phyloP scores from a whole-genome alignment of 352 stramenopile species.

The Paralagenidium karlingii region DNA sequence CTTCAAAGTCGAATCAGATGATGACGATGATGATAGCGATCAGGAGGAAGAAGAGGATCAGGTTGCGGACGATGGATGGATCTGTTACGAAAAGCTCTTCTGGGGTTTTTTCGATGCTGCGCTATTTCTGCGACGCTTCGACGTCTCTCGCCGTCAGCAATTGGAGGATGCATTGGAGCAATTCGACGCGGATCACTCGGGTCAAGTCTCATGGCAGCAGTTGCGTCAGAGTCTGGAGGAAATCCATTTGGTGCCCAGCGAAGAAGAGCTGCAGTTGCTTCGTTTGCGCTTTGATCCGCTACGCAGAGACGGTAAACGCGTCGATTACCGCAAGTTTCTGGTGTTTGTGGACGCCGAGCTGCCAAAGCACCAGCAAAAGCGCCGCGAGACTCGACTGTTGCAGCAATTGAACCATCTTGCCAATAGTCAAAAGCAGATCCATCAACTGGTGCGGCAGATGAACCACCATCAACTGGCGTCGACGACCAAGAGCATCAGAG shows the following conservation, averaged over 20 bases:
- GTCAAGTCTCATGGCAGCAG: conserved; percentile 16
- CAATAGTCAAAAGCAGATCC: background rate
- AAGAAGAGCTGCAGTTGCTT: conserved; percentile 31
- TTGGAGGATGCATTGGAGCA: conserved; percentile 40
- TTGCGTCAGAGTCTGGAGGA: too few relatives aligned
- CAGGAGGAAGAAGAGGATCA: conserved; percentile 10
- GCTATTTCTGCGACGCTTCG: too few relatives aligned
- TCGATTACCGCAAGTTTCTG: conserved; percentile 53
- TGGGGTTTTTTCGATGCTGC: conserved; percentile 49
- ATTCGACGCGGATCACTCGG: conserved; percentile 21
- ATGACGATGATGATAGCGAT: too few relatives aligned
- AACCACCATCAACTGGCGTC: background rate
- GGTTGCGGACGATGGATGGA: conserved; percentile 14
- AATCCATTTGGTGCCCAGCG: conserved; percentile 28
- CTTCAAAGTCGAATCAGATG: too few relatives aligned
- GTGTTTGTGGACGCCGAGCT: conserved; percentile 29
- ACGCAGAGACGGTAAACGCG: conserved; percentile 32
- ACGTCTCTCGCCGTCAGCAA: too few relatives aligned
- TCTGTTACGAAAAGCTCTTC: conserved; percentile 47
- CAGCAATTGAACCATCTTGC: background rate
- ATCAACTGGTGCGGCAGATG: background rate
- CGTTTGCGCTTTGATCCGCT: conserved; percentile 33
- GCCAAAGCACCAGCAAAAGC: background rate
- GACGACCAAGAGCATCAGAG: too few relatives aligned
- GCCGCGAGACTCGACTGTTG: background rate